Conservation (phyloP, 805 yeast genomes). For the Priceomyces castillae region DNA sequence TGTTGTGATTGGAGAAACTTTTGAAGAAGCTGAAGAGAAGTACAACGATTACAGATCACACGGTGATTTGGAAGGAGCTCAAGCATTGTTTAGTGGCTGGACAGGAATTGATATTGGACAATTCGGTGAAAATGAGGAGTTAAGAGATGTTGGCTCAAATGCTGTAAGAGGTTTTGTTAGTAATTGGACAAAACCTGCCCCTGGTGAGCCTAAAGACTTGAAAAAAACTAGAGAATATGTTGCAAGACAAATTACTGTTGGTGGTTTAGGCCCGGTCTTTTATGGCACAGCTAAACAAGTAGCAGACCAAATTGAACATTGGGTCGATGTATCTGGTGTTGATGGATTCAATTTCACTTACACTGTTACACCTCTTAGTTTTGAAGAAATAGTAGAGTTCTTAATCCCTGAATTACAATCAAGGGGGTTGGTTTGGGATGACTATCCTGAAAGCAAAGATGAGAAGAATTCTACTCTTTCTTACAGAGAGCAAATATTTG, state of each 20-base stretch:
- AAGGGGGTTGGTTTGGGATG: constrained; percentile 35
- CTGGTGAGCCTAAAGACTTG: constrained; percentile 27
- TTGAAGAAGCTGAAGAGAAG: constrained; percentile 40
- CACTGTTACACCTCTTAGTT: constrained; percentile 34
- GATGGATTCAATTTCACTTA: constrained; percentile 45
- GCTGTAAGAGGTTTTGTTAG: constrained; percentile 32
- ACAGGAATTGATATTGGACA: constrained; percentile 40
- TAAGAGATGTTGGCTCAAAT: constrained; percentile 29
- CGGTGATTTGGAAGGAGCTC: constrained; percentile 41
- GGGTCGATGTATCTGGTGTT: constrained; percentile 37
- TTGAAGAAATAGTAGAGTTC: constrained; percentile 35
- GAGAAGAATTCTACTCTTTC: constrained; percentile 16
- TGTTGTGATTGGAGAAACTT: constrained; percentile 38
- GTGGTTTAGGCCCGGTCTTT: constrained; percentile 32
- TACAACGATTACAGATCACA: constrained; percentile 28
- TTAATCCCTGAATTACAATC: constrained; percentile 36
- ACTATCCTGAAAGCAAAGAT: constrained; percentile 29
- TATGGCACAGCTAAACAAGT: constrained; percentile 37
- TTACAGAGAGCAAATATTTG: constrained; percentile 36
- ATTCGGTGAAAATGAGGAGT: constrained; percentile 29
- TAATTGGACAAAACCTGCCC: constrained; percentile 29
- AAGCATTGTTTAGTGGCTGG: constrained; percentile 40
- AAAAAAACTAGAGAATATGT: constrained; percentile 22
- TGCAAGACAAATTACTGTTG: constrained; percentile 27
- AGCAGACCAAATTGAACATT: constrained; percentile 38